Evolutionary conservation across 208 protist genomes (phyloP).

Genomic region (Trypanosoma mega): DNA sequence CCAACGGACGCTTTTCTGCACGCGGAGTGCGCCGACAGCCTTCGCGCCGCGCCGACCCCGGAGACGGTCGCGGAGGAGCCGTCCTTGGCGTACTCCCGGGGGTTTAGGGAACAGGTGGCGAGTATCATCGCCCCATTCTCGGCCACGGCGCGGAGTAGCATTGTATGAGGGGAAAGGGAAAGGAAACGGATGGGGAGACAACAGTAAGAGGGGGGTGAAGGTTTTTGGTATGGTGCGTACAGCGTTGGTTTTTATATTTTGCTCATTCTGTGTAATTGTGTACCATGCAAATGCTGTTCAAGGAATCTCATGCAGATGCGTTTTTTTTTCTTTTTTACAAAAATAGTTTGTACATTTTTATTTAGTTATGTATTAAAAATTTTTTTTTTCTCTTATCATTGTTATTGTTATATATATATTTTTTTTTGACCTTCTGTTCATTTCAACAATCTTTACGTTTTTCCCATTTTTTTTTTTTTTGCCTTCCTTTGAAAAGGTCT

Average conservation of each 20-base stretch:
- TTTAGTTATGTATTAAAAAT: background rate
- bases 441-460: too few relatives aligned
- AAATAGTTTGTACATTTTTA: background rate
- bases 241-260: too few relatives aligned
- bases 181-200: background rate
- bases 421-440: background rate
- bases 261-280: too few relatives aligned
- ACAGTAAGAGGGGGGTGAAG: too few relatives aligned
- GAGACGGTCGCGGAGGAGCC: conserved; percentile 32
- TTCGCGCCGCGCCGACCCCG: conserved; percentile 14
- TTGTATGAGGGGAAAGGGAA: conserved; percentile 24
- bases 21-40: conserved; percentile 2
- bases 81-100: conserved; percentile 57
- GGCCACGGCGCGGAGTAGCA: conserved; percentile 59
- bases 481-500: too few relatives aligned
- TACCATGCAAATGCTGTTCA: background rate
- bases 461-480: too few relatives aligned
- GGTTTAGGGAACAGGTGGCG: conserved; percentile 55
- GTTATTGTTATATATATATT: conserved; percentile 1
- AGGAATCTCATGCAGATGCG: background rate
- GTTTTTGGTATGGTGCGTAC: too few relatives aligned
- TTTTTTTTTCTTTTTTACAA: background rate
- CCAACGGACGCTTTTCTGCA: background rate
- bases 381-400: background rate
- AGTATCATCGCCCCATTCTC: conserved; percentile 62